Evolutionary conservation across 306 rosid species (phyloP).

Genomic region (Inga laurina): DNA sequence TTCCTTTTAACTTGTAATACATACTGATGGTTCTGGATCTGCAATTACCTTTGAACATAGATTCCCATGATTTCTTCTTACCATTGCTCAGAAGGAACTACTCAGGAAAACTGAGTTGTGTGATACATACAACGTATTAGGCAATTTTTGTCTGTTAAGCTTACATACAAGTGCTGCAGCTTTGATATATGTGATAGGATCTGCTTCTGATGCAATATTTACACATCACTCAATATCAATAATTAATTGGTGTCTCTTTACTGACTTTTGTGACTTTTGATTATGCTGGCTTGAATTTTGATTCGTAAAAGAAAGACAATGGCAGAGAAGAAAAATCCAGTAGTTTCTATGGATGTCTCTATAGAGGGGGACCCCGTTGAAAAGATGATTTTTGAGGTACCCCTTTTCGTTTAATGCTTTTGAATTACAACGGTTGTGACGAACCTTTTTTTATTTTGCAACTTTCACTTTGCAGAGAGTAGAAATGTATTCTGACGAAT

Average conservation of each 20-base stretch:
- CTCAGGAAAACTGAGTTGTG: neutral
- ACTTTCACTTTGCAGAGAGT: neutral
- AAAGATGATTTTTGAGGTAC: constrained; percentile 86
- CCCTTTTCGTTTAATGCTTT: neutral
- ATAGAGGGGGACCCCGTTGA: constrained; percentile 89
- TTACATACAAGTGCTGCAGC: neutral
- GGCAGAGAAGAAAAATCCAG: constrained; percentile 72
- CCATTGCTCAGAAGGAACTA: neutral
- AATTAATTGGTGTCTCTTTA: constrained; percentile 6
- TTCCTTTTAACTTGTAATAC: too few relatives aligned
- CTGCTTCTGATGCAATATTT: constrained; percentile 5
- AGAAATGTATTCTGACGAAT: constrained; percentile 6
- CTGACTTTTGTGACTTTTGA: constrained; percentile 23
- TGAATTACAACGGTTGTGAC: neutral
- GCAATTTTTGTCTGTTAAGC: neutral
- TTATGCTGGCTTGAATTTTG: constrained; percentile 38
- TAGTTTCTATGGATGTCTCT: constrained; percentile 81
- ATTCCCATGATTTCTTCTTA: neutral
- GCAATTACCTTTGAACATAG: neutral
- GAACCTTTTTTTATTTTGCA: neutral
- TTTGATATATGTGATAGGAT: neutral
- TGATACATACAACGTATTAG: too few relatives aligned
- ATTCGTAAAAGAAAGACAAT: constrained; percentile 39
- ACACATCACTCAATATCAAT: neutral
- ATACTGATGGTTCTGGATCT: too few relatives aligned